Conservation (phyloP, 2,329 filamentous ascomycete species). For the Ophiosphaerella herpotricha region DNA sequence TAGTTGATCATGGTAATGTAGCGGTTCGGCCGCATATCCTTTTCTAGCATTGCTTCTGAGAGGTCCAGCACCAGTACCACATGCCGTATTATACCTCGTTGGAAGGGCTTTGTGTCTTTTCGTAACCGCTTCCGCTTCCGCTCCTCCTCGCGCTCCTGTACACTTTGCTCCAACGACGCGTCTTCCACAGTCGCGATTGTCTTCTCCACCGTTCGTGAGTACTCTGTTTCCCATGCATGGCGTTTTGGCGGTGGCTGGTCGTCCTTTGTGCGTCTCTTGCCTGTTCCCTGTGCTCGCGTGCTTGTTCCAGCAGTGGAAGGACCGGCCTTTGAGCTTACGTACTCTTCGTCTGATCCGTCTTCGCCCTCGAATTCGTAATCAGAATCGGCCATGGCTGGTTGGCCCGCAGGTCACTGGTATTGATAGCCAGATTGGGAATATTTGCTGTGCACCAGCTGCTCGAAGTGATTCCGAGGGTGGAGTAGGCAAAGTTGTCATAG, state of each 20-base stretch:
- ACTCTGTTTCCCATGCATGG: slow-evolving; percentile 53
- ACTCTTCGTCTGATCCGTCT: slow-evolving; percentile 66
- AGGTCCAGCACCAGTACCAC: slow-evolving; percentile 89
- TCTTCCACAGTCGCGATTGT: slow-evolving; percentile 61
- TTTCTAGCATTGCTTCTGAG: slow-evolving; percentile 91
- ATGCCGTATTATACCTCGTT: slow-evolving; percentile 97
- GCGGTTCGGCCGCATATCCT: slow-evolving; percentile 87
- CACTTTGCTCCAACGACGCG: slow-evolving; percentile 71
- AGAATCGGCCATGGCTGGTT: slow-evolving; percentile 68
- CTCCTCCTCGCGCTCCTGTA: slow-evolving; percentile 77
- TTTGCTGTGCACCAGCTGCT: background rate
- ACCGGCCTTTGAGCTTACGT: slow-evolving; percentile 50
- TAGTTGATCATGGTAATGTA: slow-evolving; percentile 82
- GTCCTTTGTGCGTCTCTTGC: slow-evolving; percentile 21
- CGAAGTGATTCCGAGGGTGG: background rate
- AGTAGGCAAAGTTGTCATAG: background rate
- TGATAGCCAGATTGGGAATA: background rate
- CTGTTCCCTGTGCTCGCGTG: slow-evolving; percentile 29
- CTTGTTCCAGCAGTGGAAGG: slow-evolving; percentile 12
- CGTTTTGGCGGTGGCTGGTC: slow-evolving; percentile 45
- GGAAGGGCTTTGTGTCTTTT: slow-evolving; percentile 91
- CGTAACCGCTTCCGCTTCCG: slow-evolving; percentile 80
- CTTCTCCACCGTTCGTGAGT: slow-evolving; percentile 63
- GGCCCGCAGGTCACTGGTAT: too few species aligned
- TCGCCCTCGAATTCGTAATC: slow-evolving; percentile 72